These are phyloP conservation scores for Citrus medica DNA, from an alignment of 345 rosid genomes.

Conservation along the genomic window DNA sequence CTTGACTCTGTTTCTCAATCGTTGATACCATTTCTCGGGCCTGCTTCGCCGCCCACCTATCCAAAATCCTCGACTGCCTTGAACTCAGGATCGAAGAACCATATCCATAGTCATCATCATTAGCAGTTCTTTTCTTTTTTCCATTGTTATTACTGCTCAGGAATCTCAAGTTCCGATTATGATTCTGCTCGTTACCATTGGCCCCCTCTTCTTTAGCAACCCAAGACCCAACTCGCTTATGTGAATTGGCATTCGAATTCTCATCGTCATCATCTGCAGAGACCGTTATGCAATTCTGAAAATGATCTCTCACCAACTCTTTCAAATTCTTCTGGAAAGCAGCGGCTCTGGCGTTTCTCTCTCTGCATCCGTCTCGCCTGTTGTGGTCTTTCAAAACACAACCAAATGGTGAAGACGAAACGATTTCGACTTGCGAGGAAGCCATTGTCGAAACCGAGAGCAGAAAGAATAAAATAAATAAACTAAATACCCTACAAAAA, in stretches of 20 bases:
- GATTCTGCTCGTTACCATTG: not conserved
- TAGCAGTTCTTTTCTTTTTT: not conserved
- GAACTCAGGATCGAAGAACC: constrained; percentile 16
- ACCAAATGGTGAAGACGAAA: constrained; percentile 54
- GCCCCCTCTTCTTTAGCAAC: not conserved
- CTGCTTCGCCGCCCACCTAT: constrained; percentile 44
- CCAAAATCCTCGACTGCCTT: constrained; percentile 26
- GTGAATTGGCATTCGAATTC: constrained; percentile 9
- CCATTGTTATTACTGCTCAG: not conserved
- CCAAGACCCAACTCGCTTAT: not conserved
- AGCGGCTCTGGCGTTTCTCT: constrained; percentile 36
- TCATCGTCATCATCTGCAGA: constrained; percentile 23
- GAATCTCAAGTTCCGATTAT: constrained; percentile 9
- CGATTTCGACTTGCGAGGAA: constrained; percentile 62
- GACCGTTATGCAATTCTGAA: constrained; percentile 33
- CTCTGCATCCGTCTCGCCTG: constrained; percentile 43
- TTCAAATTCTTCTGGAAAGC: constrained; percentile 61
- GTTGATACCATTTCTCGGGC: constrained; percentile 37
- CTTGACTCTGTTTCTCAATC: constrained; percentile 29
- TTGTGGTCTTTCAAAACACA: constrained; percentile 57
- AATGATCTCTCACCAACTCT: constrained; percentile 57
- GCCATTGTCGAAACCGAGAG: constrained; percentile 39
- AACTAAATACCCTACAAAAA: not conserved
- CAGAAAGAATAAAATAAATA: not conserved
- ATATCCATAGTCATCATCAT: not conserved